Evolutionary conservation across 2,329 filamentous ascomycete genomes (phyloP), one percentile per base, ranked within the genome.

Genomic region (Aspergillus tamarii): DNA sequence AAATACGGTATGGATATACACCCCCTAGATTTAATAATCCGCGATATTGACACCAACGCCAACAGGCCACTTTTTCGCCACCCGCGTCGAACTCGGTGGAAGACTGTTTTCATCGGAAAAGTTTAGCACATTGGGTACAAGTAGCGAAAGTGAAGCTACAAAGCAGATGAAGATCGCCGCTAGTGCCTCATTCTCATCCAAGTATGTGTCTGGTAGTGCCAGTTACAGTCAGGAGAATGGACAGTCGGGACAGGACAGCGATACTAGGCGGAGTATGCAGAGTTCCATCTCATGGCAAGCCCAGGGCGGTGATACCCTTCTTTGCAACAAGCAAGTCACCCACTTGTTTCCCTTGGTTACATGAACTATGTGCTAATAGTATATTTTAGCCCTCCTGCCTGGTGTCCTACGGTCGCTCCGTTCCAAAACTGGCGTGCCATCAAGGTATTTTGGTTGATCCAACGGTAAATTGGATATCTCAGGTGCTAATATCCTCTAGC

Each of bases 341-440:
- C 16, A 14, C n/a, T 1, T 30, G 14, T 23, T 45, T 57, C 7
- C 39, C 21, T 23, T 45, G 21, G n/a, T 3, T 19, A 9, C 39
- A 8, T 0, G 10, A 21, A 36, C 2, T 36, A 36, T 14, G 34
- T 36, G 34, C 55, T 57, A n/a, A 41, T 16, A 12, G 0, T 36
- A 30, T 32, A 36, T 16, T 3, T 0, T 43, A 65, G 66, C 30
- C 66, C 64, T 14, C 60, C 67, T 3, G 50, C 36, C 4, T 67
- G 65, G 67, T 63, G 63, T 39, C 41, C 59, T 6, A 67, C 67
- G 1, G 65, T 69, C 6, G 60, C 46, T 9, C 62, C 65, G 4
- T 67, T 62, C 34, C 48, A 64, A 34, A 67, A 69, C 39, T 69
- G 67, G 67, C 61, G 65, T 53, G 59, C 66, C 39, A 63, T 67